These are phyloP conservation scores for Raphanus sativus DNA, from an alignment of 345 rosid species.

Conservation along the genomic window DNA sequence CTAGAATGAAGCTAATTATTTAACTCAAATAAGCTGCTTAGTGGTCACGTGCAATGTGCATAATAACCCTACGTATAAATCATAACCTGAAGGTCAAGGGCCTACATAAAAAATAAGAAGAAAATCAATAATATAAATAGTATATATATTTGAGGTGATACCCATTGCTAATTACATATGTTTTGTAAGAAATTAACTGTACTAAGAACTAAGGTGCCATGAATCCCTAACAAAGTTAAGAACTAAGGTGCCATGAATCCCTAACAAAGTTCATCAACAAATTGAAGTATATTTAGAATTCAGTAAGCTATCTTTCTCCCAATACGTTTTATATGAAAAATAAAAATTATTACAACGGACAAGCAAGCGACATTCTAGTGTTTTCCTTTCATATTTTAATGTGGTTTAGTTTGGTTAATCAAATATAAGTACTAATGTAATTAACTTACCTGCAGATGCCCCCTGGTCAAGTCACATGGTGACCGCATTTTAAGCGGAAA, in stretches of 20 bases:
- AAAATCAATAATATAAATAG: neutral
- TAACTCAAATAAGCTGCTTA: conserved; percentile 22
- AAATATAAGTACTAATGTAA: neutral
- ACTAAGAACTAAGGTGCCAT: neutral
- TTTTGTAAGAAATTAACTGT: neutral
- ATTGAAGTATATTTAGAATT: neutral
- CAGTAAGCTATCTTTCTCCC: neutral
- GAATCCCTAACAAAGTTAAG: neutral
- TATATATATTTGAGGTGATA: neutral
- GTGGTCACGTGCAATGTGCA: conserved; percentile 43
- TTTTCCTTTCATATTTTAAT: neutral
- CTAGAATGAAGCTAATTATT: conserved; percentile 19
- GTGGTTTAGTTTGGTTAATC: neutral
- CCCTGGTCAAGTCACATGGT: conserved; percentile 35
- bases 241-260: neutral
- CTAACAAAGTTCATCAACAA: neutral
- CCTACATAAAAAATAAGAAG: conserved; percentile 3
- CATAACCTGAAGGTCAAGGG: conserved; percentile 35
- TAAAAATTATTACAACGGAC: neutral
- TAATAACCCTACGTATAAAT: conserved; percentile 33
- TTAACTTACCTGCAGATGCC: neutral
- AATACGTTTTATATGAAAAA: neutral
- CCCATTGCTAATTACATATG: conserved; percentile 10
- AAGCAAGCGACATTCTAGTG: neutral
- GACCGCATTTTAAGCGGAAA: conserved; percentile 35